These are phyloP conservation scores for Dendrostoma leiphaemia DNA, from an alignment of 2,329 filamentous ascomycete species.

Conservation along the genomic window DNA sequence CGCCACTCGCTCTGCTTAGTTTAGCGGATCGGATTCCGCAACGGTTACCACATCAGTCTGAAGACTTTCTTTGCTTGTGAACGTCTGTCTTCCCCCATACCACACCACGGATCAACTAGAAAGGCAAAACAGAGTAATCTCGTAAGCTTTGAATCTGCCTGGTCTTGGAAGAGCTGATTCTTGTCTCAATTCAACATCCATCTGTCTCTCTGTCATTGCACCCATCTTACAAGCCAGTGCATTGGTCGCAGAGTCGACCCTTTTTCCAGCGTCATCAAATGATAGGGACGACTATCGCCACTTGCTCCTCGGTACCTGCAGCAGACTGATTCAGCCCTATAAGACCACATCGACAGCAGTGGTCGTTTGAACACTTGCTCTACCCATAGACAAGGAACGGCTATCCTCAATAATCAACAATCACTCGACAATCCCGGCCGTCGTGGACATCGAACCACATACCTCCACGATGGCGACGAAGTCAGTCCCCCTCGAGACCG, in stretches of 20 bases:
- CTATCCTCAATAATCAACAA: too few species aligned
- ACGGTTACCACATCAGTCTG: background rate
- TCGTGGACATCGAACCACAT: background rate
- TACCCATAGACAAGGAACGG: background rate
- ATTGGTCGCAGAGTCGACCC: background rate
- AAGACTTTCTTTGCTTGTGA: constrained; percentile 6
- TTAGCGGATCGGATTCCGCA: background rate
- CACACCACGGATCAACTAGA: background rate
- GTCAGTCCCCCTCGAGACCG: constrained; percentile 31
- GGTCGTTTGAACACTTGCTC: background rate
- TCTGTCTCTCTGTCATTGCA: too few species aligned
- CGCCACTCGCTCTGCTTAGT: background rate
- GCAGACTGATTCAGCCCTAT: background rate
- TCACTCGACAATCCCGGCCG: too few species aligned
- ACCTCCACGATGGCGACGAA: constrained; percentile 26
- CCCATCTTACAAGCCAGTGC: background rate
- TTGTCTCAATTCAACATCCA: background rate
- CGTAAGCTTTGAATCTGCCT: too few species aligned
- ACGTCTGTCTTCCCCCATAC: too few species aligned
- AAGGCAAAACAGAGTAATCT: background rate
- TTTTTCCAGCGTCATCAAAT: background rate
- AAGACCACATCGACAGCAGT: background rate
- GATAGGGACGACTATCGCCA: background rate
- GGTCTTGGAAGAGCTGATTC: too few species aligned
- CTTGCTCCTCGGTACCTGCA: background rate